Percentiles rank a stretch among this genome's conserved stretches.
Conservation (phyloP, 257 asterid species). For the Nicotiana paniculata region DNA sequence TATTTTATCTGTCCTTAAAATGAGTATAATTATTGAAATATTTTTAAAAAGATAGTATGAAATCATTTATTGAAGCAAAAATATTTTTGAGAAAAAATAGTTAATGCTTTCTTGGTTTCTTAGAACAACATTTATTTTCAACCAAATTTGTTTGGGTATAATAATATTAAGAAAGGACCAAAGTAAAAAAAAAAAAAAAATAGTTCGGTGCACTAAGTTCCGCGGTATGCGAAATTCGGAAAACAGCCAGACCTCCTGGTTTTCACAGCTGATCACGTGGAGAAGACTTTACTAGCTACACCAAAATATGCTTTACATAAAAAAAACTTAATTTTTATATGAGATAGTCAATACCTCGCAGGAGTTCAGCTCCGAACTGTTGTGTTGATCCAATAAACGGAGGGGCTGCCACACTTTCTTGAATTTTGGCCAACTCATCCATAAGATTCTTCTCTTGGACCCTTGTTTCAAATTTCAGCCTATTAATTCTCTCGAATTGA, state of each 20-base stretch:
- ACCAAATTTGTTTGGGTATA: no score
- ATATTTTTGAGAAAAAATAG: background rate
- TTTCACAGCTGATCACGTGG: no score
- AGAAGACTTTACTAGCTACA: no score
- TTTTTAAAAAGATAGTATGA: background rate
- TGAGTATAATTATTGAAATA: background rate
- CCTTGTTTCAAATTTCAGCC: conserved; percentile 20
- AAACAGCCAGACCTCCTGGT: no score
- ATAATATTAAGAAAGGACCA: no score
- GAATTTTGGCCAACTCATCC: conserved; percentile 42
- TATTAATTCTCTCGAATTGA: conserved; percentile 18
- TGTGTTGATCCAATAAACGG: conserved; percentile 21
- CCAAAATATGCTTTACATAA: no score
- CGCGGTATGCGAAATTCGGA: no score
- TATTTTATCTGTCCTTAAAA: background rate
- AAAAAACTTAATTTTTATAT: background rate
- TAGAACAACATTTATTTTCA: no score
- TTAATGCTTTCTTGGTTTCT: background rate
- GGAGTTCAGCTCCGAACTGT: background rate
- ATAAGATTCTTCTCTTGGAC: conserved; percentile 26
- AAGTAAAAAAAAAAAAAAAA: no score
- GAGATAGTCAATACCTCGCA: background rate
- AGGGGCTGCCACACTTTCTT: conserved; percentile 54
- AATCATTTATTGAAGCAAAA: background rate
- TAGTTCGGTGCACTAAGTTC: accelerated